These are phyloP conservation scores for Ettlia oleoabundans DNA, from an alignment of 139 green algal species.

Conservation along the genomic window DNA sequence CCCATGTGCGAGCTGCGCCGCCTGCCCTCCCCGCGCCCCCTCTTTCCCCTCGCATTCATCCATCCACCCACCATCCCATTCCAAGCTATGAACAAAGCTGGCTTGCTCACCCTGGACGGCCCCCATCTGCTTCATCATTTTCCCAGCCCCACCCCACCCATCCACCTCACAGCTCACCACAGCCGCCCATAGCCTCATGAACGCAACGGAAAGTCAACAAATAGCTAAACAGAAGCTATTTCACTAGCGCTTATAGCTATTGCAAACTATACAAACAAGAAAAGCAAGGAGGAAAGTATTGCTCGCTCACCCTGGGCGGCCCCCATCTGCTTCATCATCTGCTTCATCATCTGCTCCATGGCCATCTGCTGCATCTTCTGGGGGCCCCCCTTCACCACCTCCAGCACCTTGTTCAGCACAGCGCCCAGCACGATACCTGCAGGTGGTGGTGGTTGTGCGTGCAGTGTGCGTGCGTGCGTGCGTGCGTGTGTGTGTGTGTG, in stretches of 20 bases:
- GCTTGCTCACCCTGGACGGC: background rate
- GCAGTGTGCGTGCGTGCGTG: too few relatives aligned
- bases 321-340: constrained; percentile 59
- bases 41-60: too few relatives aligned
- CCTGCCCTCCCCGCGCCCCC: too few relatives aligned
- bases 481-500: too few relatives aligned
- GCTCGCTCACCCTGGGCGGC: background rate
- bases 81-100: background rate
- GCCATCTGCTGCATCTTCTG: constrained; percentile 51
- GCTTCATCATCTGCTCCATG: constrained; percentile 52
- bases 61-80: too few relatives aligned
- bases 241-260: too few relatives aligned
- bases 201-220: background rate
- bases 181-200: too few relatives aligned
- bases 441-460: too few relatives aligned
- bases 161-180: too few relatives aligned
- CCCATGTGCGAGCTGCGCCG: too few relatives aligned
- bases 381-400: constrained; percentile 37
- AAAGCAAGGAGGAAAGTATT: background rate
- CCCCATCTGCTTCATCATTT: constrained; percentile 59
- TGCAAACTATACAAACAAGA: background rate
- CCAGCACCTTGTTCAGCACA: constrained; percentile 32
- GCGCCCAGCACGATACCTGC: constrained; percentile 41
- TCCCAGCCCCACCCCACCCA: too few relatives aligned
- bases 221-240: too few relatives aligned